These are phyloP conservation scores for Penicillium maclennaniae DNA, from an alignment of 495 filamentous ascomycete species.

Conservation along the genomic window DNA sequence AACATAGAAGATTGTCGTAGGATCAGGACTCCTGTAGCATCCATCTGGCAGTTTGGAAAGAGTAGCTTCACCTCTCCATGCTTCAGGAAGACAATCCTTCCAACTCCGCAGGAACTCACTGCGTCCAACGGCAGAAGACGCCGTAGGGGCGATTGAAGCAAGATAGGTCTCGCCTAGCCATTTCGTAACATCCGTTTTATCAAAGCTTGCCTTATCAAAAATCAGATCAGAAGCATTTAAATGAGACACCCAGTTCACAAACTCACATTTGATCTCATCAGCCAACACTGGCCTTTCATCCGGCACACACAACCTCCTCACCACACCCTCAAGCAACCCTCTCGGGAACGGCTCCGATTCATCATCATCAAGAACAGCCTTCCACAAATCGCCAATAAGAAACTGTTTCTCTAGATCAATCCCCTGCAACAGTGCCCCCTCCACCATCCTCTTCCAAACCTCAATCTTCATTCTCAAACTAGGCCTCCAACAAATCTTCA, in stretches of 20 bases:
- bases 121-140: constrained; percentile 33
- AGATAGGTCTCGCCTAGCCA: constrained; percentile 54
- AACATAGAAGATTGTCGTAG: constrained; percentile 38
- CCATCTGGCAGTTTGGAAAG: constrained; percentile 43
- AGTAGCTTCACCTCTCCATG: constrained; percentile 51
- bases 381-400: constrained; percentile 44
- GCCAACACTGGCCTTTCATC: constrained; percentile 18
- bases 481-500: constrained; percentile 37
- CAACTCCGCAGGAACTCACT: constrained; percentile 49
- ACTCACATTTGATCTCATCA: constrained; percentile 41
- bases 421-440: constrained; percentile 42
- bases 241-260: not conserved
- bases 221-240: not conserved
- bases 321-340: constrained; percentile 41
- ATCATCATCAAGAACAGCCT: constrained; percentile 45
- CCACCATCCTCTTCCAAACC: constrained; percentile 46
- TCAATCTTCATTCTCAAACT: constrained; percentile 35
- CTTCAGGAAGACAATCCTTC: constrained; percentile 56
- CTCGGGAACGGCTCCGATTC: constrained; percentile 34
- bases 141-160: constrained; percentile 42
- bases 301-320: constrained; percentile 33
- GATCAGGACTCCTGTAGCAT: constrained; percentile 37
- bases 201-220: constrained; percentile 42
- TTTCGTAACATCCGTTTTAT: constrained; percentile 38
- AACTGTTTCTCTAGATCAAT: constrained; percentile 47